Conservation (phyloP, 164 flowering plant species). For the Euptelea pleiosperma region DNA sequence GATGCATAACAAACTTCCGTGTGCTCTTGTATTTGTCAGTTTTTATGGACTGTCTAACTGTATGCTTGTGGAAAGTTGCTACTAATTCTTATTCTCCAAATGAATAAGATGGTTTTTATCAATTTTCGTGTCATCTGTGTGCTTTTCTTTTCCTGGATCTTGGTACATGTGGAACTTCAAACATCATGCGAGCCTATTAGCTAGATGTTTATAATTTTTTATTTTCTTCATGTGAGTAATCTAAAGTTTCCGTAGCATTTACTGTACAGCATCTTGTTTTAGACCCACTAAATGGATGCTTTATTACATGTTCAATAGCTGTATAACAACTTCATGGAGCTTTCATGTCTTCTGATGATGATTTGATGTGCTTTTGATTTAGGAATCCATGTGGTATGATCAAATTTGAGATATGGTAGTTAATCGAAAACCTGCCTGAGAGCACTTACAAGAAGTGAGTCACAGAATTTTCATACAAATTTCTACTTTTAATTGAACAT, state of each 20-base stretch:
- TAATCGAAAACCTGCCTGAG: constrained; percentile 88
- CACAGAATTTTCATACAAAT: not conserved
- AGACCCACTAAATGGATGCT: too few relatives aligned
- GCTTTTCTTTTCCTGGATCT: not conserved
- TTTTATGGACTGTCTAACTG: too few relatives aligned
- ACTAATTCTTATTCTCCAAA: too few relatives aligned
- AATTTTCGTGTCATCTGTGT: too few relatives aligned
- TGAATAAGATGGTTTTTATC: constrained; percentile 6
- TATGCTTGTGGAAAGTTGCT: too few relatives aligned
- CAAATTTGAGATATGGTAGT: constrained; percentile 81
- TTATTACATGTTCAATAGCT: too few relatives aligned
- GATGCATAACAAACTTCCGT: too few relatives aligned
- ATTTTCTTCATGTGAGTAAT: not conserved
- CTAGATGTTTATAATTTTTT: not conserved
- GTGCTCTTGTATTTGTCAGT: too few relatives aligned
- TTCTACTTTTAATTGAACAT: not conserved
- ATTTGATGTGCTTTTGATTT: constrained; percentile 11
- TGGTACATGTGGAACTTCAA: not conserved
- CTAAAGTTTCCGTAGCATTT: not conserved
- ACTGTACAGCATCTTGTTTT: not conserved
- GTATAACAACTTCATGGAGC: not conserved
- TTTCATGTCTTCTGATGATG: not conserved
- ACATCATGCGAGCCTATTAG: not conserved
- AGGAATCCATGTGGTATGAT: constrained; percentile 94
- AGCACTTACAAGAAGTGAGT: constrained; percentile 80